Base-by-base conservation (phyloP, 2,329 filamentous ascomycete genomes). In the Ophiocordyceps sinensis region DNA sequence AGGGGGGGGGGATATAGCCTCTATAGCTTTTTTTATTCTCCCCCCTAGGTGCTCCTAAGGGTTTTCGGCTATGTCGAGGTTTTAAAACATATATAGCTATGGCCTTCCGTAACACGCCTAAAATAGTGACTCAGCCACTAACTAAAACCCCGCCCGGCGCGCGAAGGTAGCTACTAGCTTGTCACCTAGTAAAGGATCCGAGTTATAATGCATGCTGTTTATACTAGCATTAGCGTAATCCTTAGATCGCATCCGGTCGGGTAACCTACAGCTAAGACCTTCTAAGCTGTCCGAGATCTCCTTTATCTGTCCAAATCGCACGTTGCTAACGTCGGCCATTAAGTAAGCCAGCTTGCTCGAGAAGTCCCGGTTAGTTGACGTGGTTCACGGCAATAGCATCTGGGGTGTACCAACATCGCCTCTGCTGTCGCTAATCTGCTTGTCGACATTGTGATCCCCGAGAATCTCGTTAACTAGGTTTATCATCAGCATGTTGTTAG, bases 371-470 rank as follows among this genome's bases (percentile, higher is more conserved):
- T 21, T 14, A 1, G 21, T n/a, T 7, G 19, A 15, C 12, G 29
- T 13, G 1, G 21, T n/a, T 12, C 29, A 15, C 15, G 15, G n/a
- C 21, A 28, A 6, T 28, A 7, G 32, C 17, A 10, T 7, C 13
- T 23, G 9, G 13, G 17, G 2, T 21, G 28, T 32, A 51, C 73
- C 49, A 64, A 85, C 81, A 59, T 96, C 89, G 51, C 87, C 89
- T 67, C 82, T 82, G 64, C 84, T 94, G 61, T 96, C 91, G 39
- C 85, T 91, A 69, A 93, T 96, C 66, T 98, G 91, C 72, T 96
- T 96, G 67, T 95, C 89, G 52, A 98, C 88, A 61, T 98, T 98
- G 70, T 98, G 88, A 55, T 93, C 80, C 36, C 83, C 85, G 38
- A 98, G 73, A 47, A 96, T 86, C 55, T 91, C 85, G 70, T 98